phyloP scores from a whole-genome alignment of 2,329 filamentous ascomycete species.

The Sordariomycetes sp. region DNA sequence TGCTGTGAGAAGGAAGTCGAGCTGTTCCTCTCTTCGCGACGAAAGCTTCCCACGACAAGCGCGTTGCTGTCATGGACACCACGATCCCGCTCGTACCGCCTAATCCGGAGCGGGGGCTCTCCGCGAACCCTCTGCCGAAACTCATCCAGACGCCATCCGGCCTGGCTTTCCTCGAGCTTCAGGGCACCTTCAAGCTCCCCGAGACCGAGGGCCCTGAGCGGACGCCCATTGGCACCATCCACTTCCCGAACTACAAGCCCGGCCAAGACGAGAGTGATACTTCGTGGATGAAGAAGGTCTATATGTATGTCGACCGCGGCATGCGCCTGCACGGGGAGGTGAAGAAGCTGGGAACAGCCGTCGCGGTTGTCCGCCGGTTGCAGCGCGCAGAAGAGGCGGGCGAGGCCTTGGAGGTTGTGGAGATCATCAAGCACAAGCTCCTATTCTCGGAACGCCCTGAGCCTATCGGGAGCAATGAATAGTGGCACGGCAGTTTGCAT shows the following conservation, averaged over 20 bases:
- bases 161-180: conserved; percentile 81
- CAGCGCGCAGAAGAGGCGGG: conserved; percentile 22
- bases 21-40: not conserved
- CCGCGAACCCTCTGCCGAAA: conserved; percentile 56
- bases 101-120: conserved; percentile 8
- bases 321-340: conserved; percentile 85
- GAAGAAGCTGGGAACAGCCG: conserved; percentile 68
- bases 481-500: not conserved
- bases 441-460: conserved; percentile 78
- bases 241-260: conserved; percentile 65
- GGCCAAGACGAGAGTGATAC: conserved; percentile 41
- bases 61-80: not conserved
- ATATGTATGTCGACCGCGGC: conserved; percentile 79
- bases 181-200: conserved; percentile 47
- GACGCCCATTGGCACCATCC: conserved; percentile 58
- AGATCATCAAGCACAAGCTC: conserved; percentile 80
- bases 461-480: conserved; percentile 48
- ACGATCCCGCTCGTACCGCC: conserved; percentile 28
- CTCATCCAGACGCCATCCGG: conserved; percentile 83
- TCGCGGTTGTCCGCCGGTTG: conserved; percentile 62
- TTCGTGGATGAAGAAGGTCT: conserved; percentile 82
- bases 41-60: not conserved
- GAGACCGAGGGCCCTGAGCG: conserved; percentile 10
- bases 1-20: not conserved
- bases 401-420: conserved; percentile 67